Evolutionary conservation across 768 basidiomycete species (phyloP).

Genomic region (Austroboletus eburneus): DNA sequence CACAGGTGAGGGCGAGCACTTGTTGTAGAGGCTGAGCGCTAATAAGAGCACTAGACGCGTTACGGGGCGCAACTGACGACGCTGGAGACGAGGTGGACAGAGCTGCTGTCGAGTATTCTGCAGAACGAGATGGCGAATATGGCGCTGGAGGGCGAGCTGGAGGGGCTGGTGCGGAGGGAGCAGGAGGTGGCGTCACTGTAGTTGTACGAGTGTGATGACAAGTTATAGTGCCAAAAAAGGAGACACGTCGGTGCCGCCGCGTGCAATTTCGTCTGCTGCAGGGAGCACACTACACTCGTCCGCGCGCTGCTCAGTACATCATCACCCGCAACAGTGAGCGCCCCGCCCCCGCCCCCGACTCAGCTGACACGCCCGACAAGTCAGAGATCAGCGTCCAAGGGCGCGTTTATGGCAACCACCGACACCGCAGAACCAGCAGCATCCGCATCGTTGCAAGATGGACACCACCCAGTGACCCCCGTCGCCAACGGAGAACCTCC

Average conservation of each 20-base stretch:
- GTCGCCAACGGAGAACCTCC: constrained; percentile 4
- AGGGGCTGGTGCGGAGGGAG: constrained; percentile 52
- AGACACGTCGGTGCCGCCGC: constrained; percentile 13
- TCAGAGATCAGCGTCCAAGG: constrained; percentile 47
- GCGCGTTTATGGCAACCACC: constrained; percentile 81
- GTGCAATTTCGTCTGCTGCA: constrained; percentile 14
- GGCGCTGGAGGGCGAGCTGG: constrained; percentile 80
- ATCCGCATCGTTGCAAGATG: constrained; percentile 38
- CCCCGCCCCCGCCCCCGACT: background rate
- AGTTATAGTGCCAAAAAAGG: constrained; percentile 22
- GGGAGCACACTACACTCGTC: constrained; percentile 7
- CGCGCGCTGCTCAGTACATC: constrained; percentile 1
- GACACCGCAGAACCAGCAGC: constrained; percentile 44
- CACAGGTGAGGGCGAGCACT: constrained; percentile 48
- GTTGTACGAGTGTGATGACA: background rate
- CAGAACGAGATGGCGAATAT: constrained; percentile 96
- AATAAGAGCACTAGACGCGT: constrained; percentile 49
- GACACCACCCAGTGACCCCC: constrained; percentile 5
- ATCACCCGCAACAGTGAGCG: constrained; percentile 9
- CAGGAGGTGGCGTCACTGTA: constrained; percentile 50
- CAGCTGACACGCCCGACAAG: constrained; percentile 13
- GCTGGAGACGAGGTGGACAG: constrained; percentile 89
- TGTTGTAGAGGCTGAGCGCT: background rate
- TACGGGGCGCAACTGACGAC: constrained; percentile 75
- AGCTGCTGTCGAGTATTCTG: constrained; percentile 82